Evolutionary conservation across 345 rosid genomes (phyloP).

Genomic region (Turritis glabra): DNA sequence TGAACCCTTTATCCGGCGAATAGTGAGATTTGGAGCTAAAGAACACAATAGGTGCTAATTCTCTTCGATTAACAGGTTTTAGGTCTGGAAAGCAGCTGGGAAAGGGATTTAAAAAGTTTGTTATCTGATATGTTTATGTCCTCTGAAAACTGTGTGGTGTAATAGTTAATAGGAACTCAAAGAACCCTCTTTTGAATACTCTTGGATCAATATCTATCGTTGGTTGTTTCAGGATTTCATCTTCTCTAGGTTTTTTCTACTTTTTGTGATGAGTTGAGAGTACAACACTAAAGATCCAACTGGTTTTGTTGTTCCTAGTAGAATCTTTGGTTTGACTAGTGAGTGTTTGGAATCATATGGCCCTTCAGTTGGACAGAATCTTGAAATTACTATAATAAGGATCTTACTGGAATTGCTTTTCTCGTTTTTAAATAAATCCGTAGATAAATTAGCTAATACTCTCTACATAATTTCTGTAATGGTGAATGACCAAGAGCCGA

Average conservation of each 20-base stretch:
- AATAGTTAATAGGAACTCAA: neutral
- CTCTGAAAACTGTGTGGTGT: constrained; percentile 3
- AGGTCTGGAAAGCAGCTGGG: constrained; percentile 20
- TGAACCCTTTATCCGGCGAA: constrained; percentile 24
- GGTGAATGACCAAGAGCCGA: constrained; percentile 1
- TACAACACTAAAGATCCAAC: neutral
- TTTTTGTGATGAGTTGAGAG: constrained; percentile 7
- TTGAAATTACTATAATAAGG: no score
- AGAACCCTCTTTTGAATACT: neutral
- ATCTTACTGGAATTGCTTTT: neutral
- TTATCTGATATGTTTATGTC: constrained; percentile 7
- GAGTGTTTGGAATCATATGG: neutral
- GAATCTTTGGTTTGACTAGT: constrained; percentile 1
- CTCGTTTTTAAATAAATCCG: neutral
- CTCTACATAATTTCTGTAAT: neutral
- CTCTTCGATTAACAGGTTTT: constrained; percentile 29
- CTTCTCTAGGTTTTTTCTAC: neutral
- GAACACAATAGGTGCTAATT: constrained; percentile 14
- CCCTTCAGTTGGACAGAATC: no score
- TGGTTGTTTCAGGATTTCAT: constrained; percentile 2
- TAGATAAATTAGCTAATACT: neutral
- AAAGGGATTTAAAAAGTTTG: neutral
- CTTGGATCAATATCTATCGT: constrained; percentile 16
- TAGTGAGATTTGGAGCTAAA: constrained; percentile 24
- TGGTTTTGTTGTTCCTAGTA: neutral